phyloP scores from a whole-genome alignment of 164 flowering plant genomes.

The Hamamelis virginiana region DNA sequence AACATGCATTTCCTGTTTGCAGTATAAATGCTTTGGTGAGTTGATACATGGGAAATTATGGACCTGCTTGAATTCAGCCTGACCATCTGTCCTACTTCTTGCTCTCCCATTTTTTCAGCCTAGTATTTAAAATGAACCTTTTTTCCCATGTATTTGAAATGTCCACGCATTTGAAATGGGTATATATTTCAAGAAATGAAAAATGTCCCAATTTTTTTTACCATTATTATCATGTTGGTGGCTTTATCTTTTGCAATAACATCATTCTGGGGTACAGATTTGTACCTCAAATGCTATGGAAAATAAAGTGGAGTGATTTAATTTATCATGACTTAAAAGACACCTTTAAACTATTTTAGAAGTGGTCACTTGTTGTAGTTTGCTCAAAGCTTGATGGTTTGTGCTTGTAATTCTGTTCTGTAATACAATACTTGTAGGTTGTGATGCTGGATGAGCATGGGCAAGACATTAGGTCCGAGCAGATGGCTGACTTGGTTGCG shows the following conservation, averaged over 20 bases:
- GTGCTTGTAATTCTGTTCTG: not conserved
- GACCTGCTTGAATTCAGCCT: no score
- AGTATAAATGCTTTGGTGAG: no score
- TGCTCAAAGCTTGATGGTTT: not conserved
- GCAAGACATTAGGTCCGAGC: slow-evolving; percentile 61
- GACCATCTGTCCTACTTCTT: no score
- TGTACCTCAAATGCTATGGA: not conserved
- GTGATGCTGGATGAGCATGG: slow-evolving; percentile 89
- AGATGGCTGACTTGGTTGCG: slow-evolving; percentile 78
- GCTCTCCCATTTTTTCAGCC: no score
- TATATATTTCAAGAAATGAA: no score
- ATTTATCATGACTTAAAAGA: not conserved
- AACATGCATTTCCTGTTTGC: no score
- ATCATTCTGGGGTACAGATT: not conserved
- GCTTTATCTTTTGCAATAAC: not conserved
- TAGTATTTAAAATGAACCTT: no score
- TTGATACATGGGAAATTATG: no score
- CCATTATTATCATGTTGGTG: no score
- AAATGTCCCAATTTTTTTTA: no score
- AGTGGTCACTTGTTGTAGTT: not conserved
- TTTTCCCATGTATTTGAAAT: no score
- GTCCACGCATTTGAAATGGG: no score
- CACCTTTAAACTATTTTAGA: not conserved
- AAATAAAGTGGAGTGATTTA: not conserved
- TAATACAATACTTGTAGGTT: slow-evolving; percentile 40